A percentile compares a stretch with the other conserved stretches of the same genome.
Evolutionary conservation across 495 filamentous ascomycete species (phyloP).

Genomic region (Daldinia childiae): DNA sequence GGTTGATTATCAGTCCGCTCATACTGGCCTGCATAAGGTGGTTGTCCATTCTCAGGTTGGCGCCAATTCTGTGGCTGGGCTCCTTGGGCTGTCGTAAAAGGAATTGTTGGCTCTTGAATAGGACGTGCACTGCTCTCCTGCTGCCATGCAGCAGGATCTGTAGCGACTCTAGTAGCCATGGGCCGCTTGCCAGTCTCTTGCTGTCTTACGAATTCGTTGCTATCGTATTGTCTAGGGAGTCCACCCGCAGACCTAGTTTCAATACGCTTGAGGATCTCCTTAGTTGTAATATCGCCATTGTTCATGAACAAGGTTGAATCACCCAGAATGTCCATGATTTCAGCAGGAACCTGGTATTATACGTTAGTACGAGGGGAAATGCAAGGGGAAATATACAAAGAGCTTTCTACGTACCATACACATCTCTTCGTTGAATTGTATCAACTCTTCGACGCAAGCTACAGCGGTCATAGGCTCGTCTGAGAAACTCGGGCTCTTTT

Average conservation of each 20-base stretch:
- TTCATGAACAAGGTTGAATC: conserved; percentile 83
- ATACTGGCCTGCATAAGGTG: conserved; percentile 44
- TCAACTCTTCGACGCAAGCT: conserved; percentile 86
- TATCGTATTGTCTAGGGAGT: conserved; percentile 64
- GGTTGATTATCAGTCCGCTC: conserved; percentile 46
- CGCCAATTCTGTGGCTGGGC: conserved; percentile 58
- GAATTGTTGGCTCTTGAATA: conserved; percentile 68
- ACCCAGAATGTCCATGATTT: conserved; percentile 83
- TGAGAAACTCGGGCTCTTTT: conserved; percentile 71
- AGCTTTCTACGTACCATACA: conserved; percentile 76
- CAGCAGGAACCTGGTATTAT: conserved; percentile 80
- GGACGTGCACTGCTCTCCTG: conserved; percentile 84
- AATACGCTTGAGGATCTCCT: conserved; percentile 93
- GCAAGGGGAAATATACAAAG: conserved; percentile 1
- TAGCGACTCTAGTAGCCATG: conserved; percentile 71
- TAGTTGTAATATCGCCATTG: conserved; percentile 88
- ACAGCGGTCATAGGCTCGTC: conserved; percentile 90
- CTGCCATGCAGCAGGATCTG: conserved; percentile 79
- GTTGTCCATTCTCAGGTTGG: conserved; percentile 50
- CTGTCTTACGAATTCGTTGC: conserved; percentile 63
- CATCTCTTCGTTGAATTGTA: conserved; percentile 94
- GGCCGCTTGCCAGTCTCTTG: conserved; percentile 56
- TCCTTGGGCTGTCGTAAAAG: conserved; percentile 49
- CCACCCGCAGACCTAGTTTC: conserved; percentile 74
- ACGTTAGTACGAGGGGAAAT: conserved; percentile 36